These are phyloP conservation scores for Alloteropsis semialata DNA, from an alignment of 176 grass and related monocot genomes.

Conservation along the genomic window DNA sequence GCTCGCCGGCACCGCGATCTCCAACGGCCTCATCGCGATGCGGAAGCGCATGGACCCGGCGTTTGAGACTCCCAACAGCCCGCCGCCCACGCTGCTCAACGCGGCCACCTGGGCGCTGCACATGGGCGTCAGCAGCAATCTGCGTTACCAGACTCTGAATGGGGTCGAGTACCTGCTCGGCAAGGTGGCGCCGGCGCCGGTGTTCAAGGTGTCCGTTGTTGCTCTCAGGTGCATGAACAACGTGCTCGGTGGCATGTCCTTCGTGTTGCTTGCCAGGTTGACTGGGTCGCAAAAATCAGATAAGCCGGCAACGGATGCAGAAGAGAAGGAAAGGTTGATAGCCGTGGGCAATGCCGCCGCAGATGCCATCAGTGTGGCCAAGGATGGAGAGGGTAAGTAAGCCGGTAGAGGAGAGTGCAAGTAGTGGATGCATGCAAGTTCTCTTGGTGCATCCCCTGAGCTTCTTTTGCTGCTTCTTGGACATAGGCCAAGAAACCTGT, in stretches of 20 bases:
- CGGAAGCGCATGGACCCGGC: slow-evolving; percentile 73
- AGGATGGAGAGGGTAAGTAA: slow-evolving; percentile 40
- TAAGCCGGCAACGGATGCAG: slow-evolving; percentile 1
- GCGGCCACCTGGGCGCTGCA: slow-evolving; percentile 74
- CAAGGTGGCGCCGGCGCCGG: slow-evolving; percentile 36
- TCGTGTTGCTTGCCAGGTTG: slow-evolving; percentile 72
- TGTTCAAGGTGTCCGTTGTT: slow-evolving; percentile 73
- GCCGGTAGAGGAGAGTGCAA: not conserved
- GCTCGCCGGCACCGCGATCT: slow-evolving; percentile 63
- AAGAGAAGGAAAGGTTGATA: slow-evolving; percentile 69
- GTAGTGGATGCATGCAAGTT: not conserved
- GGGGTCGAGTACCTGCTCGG: slow-evolving; percentile 70
- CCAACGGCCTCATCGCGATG: slow-evolving; percentile 63
- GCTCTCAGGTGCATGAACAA: slow-evolving; percentile 73
- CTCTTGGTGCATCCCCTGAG: not conserved
- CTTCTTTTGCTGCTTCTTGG: slow-evolving; percentile 32
- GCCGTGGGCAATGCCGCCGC: slow-evolving; percentile 32
- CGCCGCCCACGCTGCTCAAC: slow-evolving; percentile 79
- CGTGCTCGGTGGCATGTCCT: slow-evolving; percentile 80
- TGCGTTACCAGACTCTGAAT: slow-evolving; percentile 86
- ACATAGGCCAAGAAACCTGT: slow-evolving; percentile 41
- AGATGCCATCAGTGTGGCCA: slow-evolving; percentile 26
- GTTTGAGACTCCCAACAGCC: slow-evolving; percentile 80
- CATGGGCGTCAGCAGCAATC: slow-evolving; percentile 82
- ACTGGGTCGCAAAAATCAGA: slow-evolving; percentile 72